These are phyloP conservation scores for Trichoderma atroviride DNA, from an alignment of 2,329 filamentous ascomycete species.

Conservation along the genomic window DNA sequence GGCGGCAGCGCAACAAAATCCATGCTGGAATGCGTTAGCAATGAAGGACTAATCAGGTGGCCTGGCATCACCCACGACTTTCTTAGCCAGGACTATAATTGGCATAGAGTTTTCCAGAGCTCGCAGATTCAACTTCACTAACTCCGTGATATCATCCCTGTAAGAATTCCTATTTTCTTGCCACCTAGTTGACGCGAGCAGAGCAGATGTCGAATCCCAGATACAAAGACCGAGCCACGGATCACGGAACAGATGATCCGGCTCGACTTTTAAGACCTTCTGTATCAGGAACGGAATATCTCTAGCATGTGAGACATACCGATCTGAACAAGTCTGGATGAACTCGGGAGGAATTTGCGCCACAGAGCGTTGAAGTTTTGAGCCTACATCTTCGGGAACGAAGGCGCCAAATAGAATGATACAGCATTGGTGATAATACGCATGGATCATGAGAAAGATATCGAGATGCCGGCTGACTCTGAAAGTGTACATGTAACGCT, in stretches of 20 bases:
- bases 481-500: conserved; percentile 5
- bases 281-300: conserved; percentile 7
- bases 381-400: conserved; percentile 2
- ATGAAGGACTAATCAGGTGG: too few species aligned
- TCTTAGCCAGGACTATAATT: too few species aligned
- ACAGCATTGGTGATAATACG: conserved; percentile 3
- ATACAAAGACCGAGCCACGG: neutral
- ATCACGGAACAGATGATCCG: neutral
- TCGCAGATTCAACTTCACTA: neutral
- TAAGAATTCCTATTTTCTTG: conserved; percentile 5
- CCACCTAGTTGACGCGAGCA: conserved; percentile 6
- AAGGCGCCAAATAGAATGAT: conserved; percentile 8
- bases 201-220: neutral
- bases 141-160: conserved; percentile 1
- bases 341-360: neutral
- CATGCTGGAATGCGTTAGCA: too few species aligned
- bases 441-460: conserved; percentile 4
- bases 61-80: too few species aligned
- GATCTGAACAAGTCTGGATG: conserved; percentile 5
- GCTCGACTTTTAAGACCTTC: conserved; percentile 3
- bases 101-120: too few species aligned
- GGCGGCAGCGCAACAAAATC: too few species aligned
- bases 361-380: neutral
- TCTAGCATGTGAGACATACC: conserved; percentile 1
- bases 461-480: conserved; percentile 2